A percentile compares a stretch with the other conserved stretches of the same genome.
Conservation (phyloP, 768 basidiomycete species). For the Coprinellus micaceus region DNA sequence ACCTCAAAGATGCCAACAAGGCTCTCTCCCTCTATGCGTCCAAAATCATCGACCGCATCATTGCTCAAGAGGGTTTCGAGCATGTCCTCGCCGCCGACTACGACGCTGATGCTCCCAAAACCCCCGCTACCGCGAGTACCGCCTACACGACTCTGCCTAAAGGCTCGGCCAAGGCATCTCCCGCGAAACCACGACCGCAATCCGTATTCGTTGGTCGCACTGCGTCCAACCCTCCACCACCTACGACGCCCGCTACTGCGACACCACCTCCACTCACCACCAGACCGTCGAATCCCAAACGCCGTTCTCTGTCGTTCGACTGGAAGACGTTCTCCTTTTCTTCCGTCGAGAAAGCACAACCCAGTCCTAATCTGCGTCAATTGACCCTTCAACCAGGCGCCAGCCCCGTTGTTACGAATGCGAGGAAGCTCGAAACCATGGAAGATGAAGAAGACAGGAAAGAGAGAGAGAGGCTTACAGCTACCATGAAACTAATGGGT, state of each 20-base stretch:
- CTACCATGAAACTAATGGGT: slow-evolving; percentile 94
- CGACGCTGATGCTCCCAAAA: slow-evolving; percentile 57
- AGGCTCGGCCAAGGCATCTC: slow-evolving; percentile 23
- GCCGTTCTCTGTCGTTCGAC: slow-evolving; percentile 80
- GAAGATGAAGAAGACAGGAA: slow-evolving; percentile 92
- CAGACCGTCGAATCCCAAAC: slow-evolving; percentile 32
- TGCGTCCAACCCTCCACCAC: slow-evolving; percentile 29
- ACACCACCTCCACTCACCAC: background rate
- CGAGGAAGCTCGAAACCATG: slow-evolving; percentile 76
- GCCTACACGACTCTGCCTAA: slow-evolving; percentile 22
- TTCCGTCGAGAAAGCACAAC: slow-evolving; percentile 51
- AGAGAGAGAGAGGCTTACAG: slow-evolving; percentile 83
- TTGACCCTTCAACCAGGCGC: slow-evolving; percentile 68
- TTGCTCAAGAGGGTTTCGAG: slow-evolving; percentile 94
- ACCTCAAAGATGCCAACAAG: slow-evolving; percentile 92
- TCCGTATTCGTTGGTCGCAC: slow-evolving; percentile 52
- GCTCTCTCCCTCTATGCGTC: slow-evolving; percentile 92
- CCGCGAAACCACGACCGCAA: slow-evolving; percentile 55
- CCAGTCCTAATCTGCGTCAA: slow-evolving; percentile 50
- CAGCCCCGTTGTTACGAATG: slow-evolving; percentile 49
- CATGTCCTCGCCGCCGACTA: slow-evolving; percentile 94
- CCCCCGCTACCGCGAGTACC: slow-evolving; percentile 34
- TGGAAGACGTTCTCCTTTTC: slow-evolving; percentile 72
- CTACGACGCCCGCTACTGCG: slow-evolving; percentile 18
- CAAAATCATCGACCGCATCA: slow-evolving; percentile 97